A percentile compares a stretch with the other conserved stretches of the same genome.
These are phyloP conservation scores for Syzygium oleosum DNA, from an alignment of 345 rosid species.

Conservation along the genomic window DNA sequence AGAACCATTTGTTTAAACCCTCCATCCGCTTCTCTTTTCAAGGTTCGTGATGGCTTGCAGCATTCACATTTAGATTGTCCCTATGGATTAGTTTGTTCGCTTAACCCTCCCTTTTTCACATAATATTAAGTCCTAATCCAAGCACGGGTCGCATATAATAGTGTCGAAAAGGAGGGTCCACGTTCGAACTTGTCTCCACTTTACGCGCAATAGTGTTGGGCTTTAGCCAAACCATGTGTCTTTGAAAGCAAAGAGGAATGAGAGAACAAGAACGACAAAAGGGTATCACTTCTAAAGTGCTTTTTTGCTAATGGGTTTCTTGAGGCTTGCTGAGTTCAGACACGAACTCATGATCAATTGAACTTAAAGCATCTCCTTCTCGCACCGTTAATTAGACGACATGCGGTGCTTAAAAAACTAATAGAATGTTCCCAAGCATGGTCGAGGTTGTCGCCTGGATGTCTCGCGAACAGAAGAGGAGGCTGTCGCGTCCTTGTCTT, in stretches of 20 bases:
- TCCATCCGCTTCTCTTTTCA: background rate
- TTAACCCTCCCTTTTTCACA: background rate
- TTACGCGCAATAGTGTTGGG: background rate
- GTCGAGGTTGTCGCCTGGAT: background rate
- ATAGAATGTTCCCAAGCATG: background rate
- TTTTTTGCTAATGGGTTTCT: background rate
- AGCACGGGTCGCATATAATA: background rate
- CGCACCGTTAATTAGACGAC: background rate
- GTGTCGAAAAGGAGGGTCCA: background rate
- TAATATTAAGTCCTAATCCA: background rate
- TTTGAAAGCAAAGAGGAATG: background rate
- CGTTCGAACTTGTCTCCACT: background rate
- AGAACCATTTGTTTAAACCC: background rate
- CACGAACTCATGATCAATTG: background rate
- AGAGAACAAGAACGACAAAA: background rate
- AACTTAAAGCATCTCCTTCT: background rate
- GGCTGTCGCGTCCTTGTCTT: background rate
- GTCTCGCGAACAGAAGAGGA: background rate
- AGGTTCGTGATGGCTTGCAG: background rate
- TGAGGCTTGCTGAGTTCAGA: background rate
- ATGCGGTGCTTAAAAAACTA: background rate
- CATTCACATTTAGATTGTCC: background rate
- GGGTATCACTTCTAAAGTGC: background rate
- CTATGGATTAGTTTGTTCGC: background rate
- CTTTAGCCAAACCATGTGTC: constrained; percentile 1